These are phyloP conservation scores for Tagetes erecta DNA, from an alignment of 129 eudicot species.

Conservation along the genomic window DNA sequence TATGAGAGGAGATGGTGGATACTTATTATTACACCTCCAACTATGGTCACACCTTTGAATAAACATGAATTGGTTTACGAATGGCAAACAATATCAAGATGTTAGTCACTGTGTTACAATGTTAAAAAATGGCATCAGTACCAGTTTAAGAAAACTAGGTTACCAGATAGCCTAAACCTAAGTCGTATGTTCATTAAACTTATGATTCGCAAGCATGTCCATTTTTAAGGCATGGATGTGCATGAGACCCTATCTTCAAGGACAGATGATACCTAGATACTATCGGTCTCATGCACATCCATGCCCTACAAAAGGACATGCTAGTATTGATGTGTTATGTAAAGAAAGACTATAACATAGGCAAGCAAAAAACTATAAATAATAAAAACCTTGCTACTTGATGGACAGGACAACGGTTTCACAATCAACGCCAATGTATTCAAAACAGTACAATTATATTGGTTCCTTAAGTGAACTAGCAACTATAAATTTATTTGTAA, in stretches of 20 bases:
- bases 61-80: too few relatives aligned
- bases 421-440: neutral
- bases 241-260: neutral
- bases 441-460: neutral
- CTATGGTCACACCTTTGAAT: too few relatives aligned
- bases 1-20: neutral
- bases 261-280: too few relatives aligned
- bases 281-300: too few relatives aligned
- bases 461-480: neutral
- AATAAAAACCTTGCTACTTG: conserved; percentile 4
- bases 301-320: neutral
- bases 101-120: too few relatives aligned
- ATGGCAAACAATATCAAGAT: too few relatives aligned
- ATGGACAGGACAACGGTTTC: neutral
- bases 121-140: too few relatives aligned
- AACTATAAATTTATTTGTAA: conserved; percentile 2
- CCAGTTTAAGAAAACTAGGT: too few relatives aligned
- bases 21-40: neutral
- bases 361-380: neutral
- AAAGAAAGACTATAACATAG: neutral
- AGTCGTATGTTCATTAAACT: too few relatives aligned
- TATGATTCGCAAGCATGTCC: too few relatives aligned
- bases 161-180: too few relatives aligned
- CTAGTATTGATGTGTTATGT: neutral
- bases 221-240: neutral